Base-by-base conservation (phyloP, 73 alveolate genomes). In the Paramecium tetraurelia region DNA sequence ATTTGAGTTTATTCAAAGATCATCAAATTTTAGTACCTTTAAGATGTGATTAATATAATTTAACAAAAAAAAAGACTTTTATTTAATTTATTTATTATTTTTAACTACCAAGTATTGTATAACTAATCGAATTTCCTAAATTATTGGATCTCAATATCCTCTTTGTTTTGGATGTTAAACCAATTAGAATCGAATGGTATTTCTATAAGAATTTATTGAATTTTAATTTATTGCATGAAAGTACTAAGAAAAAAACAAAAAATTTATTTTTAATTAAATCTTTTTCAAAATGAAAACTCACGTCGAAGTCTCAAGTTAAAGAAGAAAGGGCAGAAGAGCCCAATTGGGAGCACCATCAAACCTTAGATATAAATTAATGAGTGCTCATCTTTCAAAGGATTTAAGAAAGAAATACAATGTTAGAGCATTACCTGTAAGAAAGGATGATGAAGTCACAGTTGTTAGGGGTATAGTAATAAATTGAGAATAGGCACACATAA, bases 361-460 rank as follows among this genome's bases (percentile, higher is more conserved):
- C 95, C 72, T 97, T 85, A 96, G 97, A 94, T 94, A 98, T 92
- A 96, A 88, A 95, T 86, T 96, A 93, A 97, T 97, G 99, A 92
- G 97, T 93, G 92, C 98, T 89, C 97, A 93, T 93, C 93, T 97
- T 85, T 80, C 96, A 44, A 97, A 97, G 95, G 97, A 96, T 43
- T 93, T 97, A 85, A 95, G 98, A 93, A 84, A 93, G 92, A 93
- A 96, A 95, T 93, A 96, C 94, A 92, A 86, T 85, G 98, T 96
- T 92, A 95, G 99, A 89, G 94, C 99, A 10, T 93, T 97, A 94
- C 99, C 99, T 92, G 96, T 97, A 93, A 94, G 98, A 86, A 97
- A 95, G 88, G 99, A 96, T 76, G 99, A 95, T 69, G 97, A 95
- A 92, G 97, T 95, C 31, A 86, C 93, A 63, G 89, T 95, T 68